A percentile compares a stretch with the other conserved stretches of the same genome.
Evolutionary conservation across 139 green algal genomes (phyloP).

Genomic region (Ettlia oleoabundans): DNA sequence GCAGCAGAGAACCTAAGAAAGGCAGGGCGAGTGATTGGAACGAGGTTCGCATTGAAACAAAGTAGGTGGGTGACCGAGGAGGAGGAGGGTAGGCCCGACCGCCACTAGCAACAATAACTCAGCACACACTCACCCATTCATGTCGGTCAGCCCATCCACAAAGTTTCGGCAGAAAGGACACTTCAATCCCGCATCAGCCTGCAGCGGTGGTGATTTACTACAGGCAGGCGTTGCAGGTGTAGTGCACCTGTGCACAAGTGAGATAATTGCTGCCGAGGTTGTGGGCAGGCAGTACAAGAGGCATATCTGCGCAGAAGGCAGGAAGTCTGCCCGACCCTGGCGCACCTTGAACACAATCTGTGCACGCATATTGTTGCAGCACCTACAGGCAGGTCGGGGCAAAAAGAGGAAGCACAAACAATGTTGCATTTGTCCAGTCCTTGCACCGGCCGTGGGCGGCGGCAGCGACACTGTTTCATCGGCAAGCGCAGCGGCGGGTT

Average conservation of each 20-base stretch:
- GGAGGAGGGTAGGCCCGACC: not conserved
- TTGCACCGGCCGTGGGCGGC: too few species aligned
- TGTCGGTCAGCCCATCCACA: conserved; percentile 36
- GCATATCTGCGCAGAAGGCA: too few species aligned
- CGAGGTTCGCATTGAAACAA: not conserved
- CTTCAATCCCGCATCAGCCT: conserved; percentile 47
- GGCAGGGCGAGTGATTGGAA: too few species aligned
- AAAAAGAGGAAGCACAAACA: not conserved
- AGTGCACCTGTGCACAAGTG: too few species aligned
- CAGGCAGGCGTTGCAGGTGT: not conserved
- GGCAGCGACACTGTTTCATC: not conserved
- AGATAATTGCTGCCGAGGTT: too few species aligned
- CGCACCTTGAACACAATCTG: conserved; percentile 4
- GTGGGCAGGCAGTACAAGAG: too few species aligned
- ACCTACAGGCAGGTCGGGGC: not conserved
- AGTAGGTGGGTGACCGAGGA: not conserved
- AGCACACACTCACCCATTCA: conserved; percentile 16
- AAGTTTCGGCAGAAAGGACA: conserved; percentile 45
- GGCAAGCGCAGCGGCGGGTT: not conserved
- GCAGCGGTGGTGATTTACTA: not conserved
- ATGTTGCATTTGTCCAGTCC: not conserved
- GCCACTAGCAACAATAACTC: not conserved
- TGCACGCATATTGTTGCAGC: conserved; percentile 13
- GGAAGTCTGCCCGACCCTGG: too few species aligned
- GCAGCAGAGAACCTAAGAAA: too few species aligned